Evolutionary conservation across 2,329 filamentous ascomycete genomes (phyloP), one percentile per base, ranked within the genome.

Genomic region (Penicillium rolfsii): DNA sequence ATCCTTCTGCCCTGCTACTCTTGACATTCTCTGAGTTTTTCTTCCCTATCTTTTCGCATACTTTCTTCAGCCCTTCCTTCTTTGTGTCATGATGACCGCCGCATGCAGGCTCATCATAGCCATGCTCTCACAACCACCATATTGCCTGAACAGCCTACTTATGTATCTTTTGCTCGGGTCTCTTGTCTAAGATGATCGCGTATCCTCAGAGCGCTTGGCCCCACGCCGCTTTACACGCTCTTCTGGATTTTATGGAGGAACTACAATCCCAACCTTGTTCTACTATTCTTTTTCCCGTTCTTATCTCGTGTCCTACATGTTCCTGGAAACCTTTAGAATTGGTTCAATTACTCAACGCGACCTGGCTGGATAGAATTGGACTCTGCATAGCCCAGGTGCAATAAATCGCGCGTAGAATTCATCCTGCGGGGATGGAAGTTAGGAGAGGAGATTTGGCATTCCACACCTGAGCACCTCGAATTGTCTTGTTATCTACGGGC

Each of bases 1-100:
- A 53, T 24, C 33, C 36, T 58, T 48, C 40, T 57, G 49, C 55
- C 64, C 22, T 57, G 33, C 56, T 55, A 38, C 56, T 26, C 33
- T 48, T 59, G 55, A 70, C 61, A 63, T 66, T 63, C 64, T 64
- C 64, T 66, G 54, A 46, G 52, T 30, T 57, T 59, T 65, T 1
- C 19, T 22, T 22, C 19, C 68, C 52, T 62, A 61, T 43, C 53
- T 53, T 22, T 22, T 66, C 53, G 64, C 57, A 36, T 43, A 55
- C 61, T 54, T 62, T 60, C 57, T 61, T 57, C 50, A 49, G 46
- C 36, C 28, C 41, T 52, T 35, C 33, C 28, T 35, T 35, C 38
- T 38, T 45, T 28, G 24, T 45, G 26, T 55, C 52, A 43, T 35
- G 22, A 12, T 43, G 38, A 43, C 52, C 24, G 22, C 24, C n/a